Base-by-base conservation (phyloP, 352 stramenopile species). In the Phytophthora pini region DNA sequence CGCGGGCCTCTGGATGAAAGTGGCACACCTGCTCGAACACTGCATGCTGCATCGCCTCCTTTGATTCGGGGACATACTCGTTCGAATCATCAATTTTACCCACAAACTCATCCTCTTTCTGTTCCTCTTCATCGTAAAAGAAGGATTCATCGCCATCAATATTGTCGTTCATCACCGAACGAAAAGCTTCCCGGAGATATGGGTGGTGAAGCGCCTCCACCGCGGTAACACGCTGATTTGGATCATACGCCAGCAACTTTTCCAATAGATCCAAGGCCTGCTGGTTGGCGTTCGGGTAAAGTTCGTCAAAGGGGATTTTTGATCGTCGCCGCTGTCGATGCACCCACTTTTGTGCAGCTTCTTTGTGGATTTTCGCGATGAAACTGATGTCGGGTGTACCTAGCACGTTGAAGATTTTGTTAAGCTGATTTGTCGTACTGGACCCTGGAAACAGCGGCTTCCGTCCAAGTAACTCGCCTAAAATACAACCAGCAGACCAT, bases 381-480 rank as follows among this genome's bases (percentile, higher is more conserved):
- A 87, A 93, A 5, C 71, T 57, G 2, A 82, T 72, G 5, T 90
- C 88, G 0, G 97, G 96, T 3, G 90, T 94, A 0, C 95, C 95
- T 7, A 98, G 75, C 40, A 98, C 89, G 48, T 92, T 94, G 60
- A 96, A 98, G 47, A 98, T 98, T 65, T 98, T 99, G 73, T 95
- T 92, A 0, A 99, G 85, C 76, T 99, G 93, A 71, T 99, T 98
- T 22, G 95, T 94, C 54, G 99, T 98, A 59, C 80, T 97, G 17
- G 77, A 93, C 22, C 98, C 98, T 0, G 98, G 97, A 70, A 99
- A 99, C 1, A 99, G 74, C 6, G 98, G 97, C 40, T 90, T 85
- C 3, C 98, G 80, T 4, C 86, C 96, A 27, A 98, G 92, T 15
- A 99, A 65, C 68, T 99, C 98, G 1, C 93, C 94, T 45, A 99